Base-by-base conservation (phyloP, 805 yeast species). In the Suhomyces sp. region DNA sequence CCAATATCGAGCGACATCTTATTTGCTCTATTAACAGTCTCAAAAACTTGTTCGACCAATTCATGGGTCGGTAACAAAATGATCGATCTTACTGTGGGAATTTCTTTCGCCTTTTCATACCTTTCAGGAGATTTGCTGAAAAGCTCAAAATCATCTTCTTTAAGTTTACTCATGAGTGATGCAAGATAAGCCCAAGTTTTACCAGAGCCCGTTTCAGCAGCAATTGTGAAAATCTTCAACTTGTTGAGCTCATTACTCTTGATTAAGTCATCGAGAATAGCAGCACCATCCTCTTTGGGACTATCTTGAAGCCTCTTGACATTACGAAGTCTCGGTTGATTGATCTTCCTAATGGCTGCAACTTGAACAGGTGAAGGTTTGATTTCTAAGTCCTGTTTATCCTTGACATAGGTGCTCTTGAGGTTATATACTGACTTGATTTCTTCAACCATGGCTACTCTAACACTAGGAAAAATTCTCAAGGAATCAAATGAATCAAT, bases 161-260 rank as follows among this genome's bases (percentile, higher is more conserved):
- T 75, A 43, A 90, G 58, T 43, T 76, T 77, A 31, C 87, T 83
- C 24, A 90, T 44, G 22, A 91, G 43, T 0, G 96, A 90, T 0
- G 84, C 78, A 41, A 93, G 54, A 52, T 90, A 91, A 0, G 97
- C 88, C 80, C 95, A 79, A 0, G 98, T 91, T 54, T 91, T 91
- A 6, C 98, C 98, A 0, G 95, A 83, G 0, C 98, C 98, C 0
- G 98, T 91, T 56, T 93, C 98, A 3, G 97, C 96, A 0, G 98
- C 97, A 36, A 91, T 59, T 2, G 93, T 77, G 65, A 77, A 87
- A 1, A 81, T 73, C 45, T 79, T 78, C 31, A 79, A 49, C 39
- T 52, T 55, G 18, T 53, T 57, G 15, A 31, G 33, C 38, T 59
- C 65, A 37, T 66, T 63, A 10, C 51, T 50, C 25, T 47, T 39